These are phyloP conservation scores for Cylindricascospora bacillispora DNA, from an alignment of 1,139 yeast genomes.

Conservation along the genomic window DNA sequence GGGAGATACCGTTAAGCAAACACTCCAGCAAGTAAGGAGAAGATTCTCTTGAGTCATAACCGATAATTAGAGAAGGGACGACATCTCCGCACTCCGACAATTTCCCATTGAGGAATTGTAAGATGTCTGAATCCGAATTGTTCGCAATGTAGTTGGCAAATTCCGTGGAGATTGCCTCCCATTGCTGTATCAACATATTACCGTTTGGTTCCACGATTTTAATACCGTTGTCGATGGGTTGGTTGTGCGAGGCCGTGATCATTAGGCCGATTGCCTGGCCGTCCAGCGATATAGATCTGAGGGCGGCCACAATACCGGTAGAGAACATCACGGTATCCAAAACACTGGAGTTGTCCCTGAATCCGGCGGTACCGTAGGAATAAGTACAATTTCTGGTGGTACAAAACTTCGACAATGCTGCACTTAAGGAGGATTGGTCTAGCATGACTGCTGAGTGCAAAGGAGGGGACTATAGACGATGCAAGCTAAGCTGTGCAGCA, in stretches of 20 bases:
- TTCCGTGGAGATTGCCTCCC: slow-evolving; percentile 76
- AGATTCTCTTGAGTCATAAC: slow-evolving; percentile 66
- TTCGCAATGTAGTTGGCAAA: slow-evolving; percentile 55
- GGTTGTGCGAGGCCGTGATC: slow-evolving; percentile 97
- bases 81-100: slow-evolving; percentile 27
- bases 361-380: slow-evolving; percentile 93
- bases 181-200: slow-evolving; percentile 71
- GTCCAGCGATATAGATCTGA: slow-evolving; percentile 58
- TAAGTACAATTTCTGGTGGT: slow-evolving; percentile 33
- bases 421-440: too few relatives aligned
- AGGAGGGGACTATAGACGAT: too few relatives aligned
- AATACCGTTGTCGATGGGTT: slow-evolving; percentile 93
- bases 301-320: slow-evolving; percentile 69
- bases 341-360: slow-evolving; percentile 59
- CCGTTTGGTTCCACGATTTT: slow-evolving; percentile 90
- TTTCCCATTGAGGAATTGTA: slow-evolving; percentile 16
- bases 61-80: slow-evolving; percentile 35
- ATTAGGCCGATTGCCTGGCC: slow-evolving; percentile 76
- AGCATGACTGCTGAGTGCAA: too few relatives aligned
- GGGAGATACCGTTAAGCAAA: slow-evolving; percentile 54
- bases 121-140: too few relatives aligned
- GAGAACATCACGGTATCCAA: slow-evolving; percentile 79
- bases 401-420: slow-evolving; percentile 13
- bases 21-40: slow-evolving; percentile 55
- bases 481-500: too few relatives aligned